Evolutionary conservation across 129 eudicot species (phyloP), one percentile per base, ranked within the genome.

Genomic region (Artemisia argyi): DNA sequence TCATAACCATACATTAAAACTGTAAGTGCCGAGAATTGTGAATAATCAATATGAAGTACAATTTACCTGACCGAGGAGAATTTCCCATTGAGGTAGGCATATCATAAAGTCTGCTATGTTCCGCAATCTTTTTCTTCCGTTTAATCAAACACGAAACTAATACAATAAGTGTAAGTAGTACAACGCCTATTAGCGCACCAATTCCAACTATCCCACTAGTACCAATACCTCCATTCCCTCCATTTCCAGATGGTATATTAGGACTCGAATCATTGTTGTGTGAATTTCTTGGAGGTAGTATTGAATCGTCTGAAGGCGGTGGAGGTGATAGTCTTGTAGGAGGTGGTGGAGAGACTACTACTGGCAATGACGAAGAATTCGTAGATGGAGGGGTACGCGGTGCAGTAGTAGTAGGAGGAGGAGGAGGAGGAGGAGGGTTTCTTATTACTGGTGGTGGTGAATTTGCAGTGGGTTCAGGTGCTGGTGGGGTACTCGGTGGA

Each of bases 11-110:
- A 61, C 19, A 24, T 7, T n/a, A 61, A 47, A 46, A 46, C 7
- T 32, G 42, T 32, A 32, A 32, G 42, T 32, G 24, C 15, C 51
- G 44, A 32, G 42, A 32, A 32, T 32, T 32, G 7, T 32, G 42
- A 32, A 32, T 32, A 32, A 32, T 32, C 15, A 28, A 17, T 22
- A 4, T 24, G 19, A 39, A 32, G 42, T 20, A 75, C 35, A 44
- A n/a, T 53, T 76, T 81, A 89, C 96, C 92, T 77, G 96, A 81
- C 6, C 68, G 47, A 13, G 88, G 96, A 44, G 96, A 89, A 55
- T 60, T 79, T 24, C 73, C 69, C 22, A 61, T 12, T 14, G 96
- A 83, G 18, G 85, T 64, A 49, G 89, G 96, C 67, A 71, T 52
- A 24, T 71, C 39, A 49, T 80, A 71, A 50, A 79, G 71, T 11